Conservation (phyloP, 345 rosid genomes). For the Hirschfeldia incana region DNA sequence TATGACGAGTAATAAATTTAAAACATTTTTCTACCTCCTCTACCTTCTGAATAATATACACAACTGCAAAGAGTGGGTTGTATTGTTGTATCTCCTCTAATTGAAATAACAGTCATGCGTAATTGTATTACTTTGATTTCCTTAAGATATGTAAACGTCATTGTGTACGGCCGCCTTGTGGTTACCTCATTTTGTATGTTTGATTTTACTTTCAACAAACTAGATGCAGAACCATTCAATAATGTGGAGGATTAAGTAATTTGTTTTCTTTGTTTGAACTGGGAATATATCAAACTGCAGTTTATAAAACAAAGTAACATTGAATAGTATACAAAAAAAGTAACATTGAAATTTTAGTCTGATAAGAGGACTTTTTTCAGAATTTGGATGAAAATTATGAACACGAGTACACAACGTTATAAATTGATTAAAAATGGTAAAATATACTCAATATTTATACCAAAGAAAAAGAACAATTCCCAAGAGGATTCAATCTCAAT, state of each 20-base stretch:
- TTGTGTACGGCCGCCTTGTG: conserved; percentile 7
- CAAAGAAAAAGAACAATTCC: neutral
- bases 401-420: neutral
- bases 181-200: neutral
- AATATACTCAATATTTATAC: no score
- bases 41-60: neutral
- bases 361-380: neutral
- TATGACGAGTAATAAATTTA: neutral
- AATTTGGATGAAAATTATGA: neutral
- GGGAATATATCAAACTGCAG: neutral
- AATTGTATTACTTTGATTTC: neutral
- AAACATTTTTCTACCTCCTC: neutral
- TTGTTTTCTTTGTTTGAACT: neutral
- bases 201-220: neutral
- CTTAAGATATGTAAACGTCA: conserved; percentile 1
- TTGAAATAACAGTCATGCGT: neutral
- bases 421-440: neutral
- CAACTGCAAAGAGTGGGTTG: neutral
- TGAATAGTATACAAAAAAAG: neutral
- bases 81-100: neutral
- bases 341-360: neutral
- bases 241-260: neutral
- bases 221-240: neutral
- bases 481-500: neutral
- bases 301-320: neutral